Evolutionary conservation across 176 grass and related monocot genomes (phyloP).

Genomic region (barley (Hordeum vulgare)): DNA sequence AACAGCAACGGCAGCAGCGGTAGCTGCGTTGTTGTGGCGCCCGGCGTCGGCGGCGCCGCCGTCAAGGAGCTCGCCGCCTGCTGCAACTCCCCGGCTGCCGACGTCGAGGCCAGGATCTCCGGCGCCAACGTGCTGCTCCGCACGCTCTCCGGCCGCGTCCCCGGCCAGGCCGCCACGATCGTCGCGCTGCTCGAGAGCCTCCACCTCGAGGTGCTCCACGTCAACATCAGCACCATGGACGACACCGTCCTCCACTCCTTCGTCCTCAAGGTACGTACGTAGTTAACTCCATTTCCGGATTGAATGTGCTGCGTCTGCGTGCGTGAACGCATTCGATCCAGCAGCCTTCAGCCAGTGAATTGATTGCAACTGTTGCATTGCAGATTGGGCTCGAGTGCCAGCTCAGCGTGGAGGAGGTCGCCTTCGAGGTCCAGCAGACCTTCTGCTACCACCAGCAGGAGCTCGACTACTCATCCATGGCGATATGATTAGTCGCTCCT

Average conservation of each 20-base stretch:
- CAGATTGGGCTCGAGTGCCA: conserved; percentile 94
- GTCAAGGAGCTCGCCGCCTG: conserved; percentile 73
- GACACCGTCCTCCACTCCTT: conserved; percentile 93
- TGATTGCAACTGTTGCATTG: background rate
- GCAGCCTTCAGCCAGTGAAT: background rate
- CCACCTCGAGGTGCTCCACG: conserved; percentile 78
- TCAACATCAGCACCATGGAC: conserved; percentile 96
- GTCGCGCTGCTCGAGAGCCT: conserved; percentile 56
- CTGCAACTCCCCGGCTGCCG: conserved; percentile 79
- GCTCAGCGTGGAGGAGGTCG: conserved; percentile 87
- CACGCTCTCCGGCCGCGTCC: conserved; percentile 68
- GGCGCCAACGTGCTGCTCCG: conserved; percentile 82
- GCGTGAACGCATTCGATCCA: background rate
- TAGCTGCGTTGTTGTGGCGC: background rate
- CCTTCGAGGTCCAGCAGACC: conserved; percentile 68
- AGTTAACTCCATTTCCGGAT: background rate
- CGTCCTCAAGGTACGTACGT: conserved; percentile 58
- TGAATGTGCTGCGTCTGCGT: background rate
- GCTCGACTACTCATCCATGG: conserved; percentile 3
- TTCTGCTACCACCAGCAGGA: conserved; percentile 47
- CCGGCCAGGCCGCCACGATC: conserved; percentile 60
- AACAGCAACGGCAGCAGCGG: background rate
- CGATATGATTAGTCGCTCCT: background rate
- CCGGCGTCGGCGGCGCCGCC: background rate
- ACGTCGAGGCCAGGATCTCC: conserved; percentile 84